Evolutionary conservation across 2,329 filamentous ascomycete genomes (phyloP).

Genomic region (Geosmithia flava): DNA sequence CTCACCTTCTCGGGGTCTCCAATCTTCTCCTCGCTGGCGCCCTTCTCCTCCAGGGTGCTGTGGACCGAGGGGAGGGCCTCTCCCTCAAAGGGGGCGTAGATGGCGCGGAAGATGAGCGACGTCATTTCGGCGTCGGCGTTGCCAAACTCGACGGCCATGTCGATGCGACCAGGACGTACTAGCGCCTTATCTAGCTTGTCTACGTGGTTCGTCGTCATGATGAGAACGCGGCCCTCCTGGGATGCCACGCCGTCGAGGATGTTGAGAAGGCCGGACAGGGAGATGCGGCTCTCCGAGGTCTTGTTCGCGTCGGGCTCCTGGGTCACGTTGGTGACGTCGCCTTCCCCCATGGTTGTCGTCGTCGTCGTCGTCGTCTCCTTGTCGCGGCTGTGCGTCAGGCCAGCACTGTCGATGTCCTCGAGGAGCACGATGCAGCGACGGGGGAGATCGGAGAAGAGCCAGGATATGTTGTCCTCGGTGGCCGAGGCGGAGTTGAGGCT

Average conservation of each 20-base stretch:
- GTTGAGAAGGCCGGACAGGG: slow-evolving; percentile 67
- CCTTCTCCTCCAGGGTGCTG: slow-evolving; percentile 15
- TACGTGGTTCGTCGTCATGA: slow-evolving; percentile 55
- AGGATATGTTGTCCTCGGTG: slow-evolving; percentile 52
- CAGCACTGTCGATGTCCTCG: slow-evolving; percentile 66
- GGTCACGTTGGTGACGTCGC: not conserved
- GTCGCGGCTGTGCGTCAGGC: slow-evolving; percentile 49
- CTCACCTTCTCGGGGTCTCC: slow-evolving; percentile 12
- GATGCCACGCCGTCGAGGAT: slow-evolving; percentile 64
- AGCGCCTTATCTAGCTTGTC: slow-evolving; percentile 50
- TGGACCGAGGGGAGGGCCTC: slow-evolving; percentile 7
- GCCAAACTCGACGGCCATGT: slow-evolving; percentile 45
- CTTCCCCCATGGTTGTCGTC: too few species aligned
- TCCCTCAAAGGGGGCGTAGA: slow-evolving; percentile 39
- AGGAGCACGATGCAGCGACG: slow-evolving; percentile 60
- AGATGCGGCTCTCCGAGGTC: slow-evolving; percentile 29
- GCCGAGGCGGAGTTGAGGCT: slow-evolving; percentile 50
- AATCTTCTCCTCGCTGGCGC: slow-evolving; percentile 9
- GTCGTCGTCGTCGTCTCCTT: slow-evolving; percentile 8
- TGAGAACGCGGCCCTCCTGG: slow-evolving; percentile 48
- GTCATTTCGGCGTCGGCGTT: slow-evolving; percentile 40
- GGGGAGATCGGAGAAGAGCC: slow-evolving; percentile 55
- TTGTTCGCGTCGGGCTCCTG: not conserved
- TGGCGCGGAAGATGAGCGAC: slow-evolving; percentile 42
- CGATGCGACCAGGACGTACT: slow-evolving; percentile 49